Percentiles rank a stretch among this genome's conserved stretches.
Evolutionary conservation across 805 yeast species (phyloP).

Genomic region (Wickerhamomyces sydowiorum): DNA sequence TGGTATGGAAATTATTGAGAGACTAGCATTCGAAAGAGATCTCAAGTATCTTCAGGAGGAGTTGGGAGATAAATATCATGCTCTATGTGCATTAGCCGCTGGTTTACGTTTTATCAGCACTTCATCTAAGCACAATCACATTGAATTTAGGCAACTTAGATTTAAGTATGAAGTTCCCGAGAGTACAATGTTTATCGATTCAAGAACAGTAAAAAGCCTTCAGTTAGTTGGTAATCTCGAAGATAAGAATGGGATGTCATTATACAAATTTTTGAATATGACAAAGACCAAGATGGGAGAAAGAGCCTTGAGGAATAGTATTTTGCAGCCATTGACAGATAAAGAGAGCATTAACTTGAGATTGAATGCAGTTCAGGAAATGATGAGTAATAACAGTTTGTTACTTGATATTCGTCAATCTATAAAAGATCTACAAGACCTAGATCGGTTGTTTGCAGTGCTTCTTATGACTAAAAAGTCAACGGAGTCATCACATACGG

Average conservation of each 20-base stretch:
- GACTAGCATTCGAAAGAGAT: constrained; percentile 15
- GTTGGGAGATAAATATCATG: constrained; percentile 24
- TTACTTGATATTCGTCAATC: constrained; percentile 13
- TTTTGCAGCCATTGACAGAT: constrained; percentile 44
- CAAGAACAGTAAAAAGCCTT: constrained; percentile 30
- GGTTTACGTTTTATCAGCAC: constrained; percentile 22
- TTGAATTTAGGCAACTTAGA: constrained; percentile 26
- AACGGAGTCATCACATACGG: constrained; percentile 27
- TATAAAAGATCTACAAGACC: constrained; percentile 29
- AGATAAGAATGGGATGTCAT: constrained; percentile 24
- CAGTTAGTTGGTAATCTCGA: constrained; percentile 32
- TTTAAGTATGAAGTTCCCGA: constrained; percentile 33
- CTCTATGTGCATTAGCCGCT: constrained; percentile 30
- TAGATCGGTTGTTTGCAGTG: constrained; percentile 34
- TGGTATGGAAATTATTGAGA: constrained; percentile 19
- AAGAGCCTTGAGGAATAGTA: constrained; percentile 33
- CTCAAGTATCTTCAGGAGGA: constrained; percentile 17
- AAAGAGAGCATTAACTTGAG: constrained; percentile 29
- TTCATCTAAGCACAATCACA: constrained; percentile 4
- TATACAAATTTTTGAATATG: constrained; percentile 31
- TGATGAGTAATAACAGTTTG: constrained; percentile 17
- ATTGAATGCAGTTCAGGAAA: constrained; percentile 31
- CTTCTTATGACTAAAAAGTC: constrained; percentile 25
- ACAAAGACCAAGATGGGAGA: constrained; percentile 44
- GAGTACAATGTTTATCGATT: constrained; percentile 38